Base-by-base conservation (phyloP, 139 green algal species). In the Closterium sp. region DNA sequence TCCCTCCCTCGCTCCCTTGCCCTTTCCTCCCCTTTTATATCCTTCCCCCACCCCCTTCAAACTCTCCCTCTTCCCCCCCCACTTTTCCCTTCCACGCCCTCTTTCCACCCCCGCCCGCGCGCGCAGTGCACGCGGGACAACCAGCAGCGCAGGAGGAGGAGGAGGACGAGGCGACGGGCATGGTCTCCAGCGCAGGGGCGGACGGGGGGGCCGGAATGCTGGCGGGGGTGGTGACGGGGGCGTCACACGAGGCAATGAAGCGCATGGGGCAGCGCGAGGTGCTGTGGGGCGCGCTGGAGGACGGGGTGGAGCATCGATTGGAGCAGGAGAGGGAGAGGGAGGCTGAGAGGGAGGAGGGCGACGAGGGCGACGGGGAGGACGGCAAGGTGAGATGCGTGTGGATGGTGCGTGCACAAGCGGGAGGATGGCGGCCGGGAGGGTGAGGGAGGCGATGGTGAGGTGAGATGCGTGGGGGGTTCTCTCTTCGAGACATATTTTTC, bases 241-340 rank as follows among this genome's bases (percentile, higher is more conserved):
- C 62, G 62, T 19, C 62, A 5, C 17, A 27, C 17, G 62, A 79
- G 62, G 62, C 62, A 13, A 4, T 79, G 62, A 22, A 5, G 62
- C 62, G 32, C 32, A 38, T 38, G 32, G 62, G 32, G 32, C 32
- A 38, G 32, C 32, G 32, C 32, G 32, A 38, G 32, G 32, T 38
- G 32, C 32, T 38, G 32, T 38, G 32, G 32, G 32, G 32, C 28
- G 29, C 30, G 28, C 28, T 94, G 70, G n/a, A 95, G 38, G 45
- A 94, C 31, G 30, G 62, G 1, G 38, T 86, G 88, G 88, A 38
- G 32, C 32, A 38, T 3, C 32, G 32, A 3, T 38, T 38, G 32
- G 32, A 38, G 32, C 32, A 38, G 32, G 32, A 38, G 32, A 38
- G 32, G 32, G 32, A 38, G 32, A 38, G 32, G 32, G 32, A 38